Conservation (phyloP, 257 asterid genomes). For the Craterostigma plantagineum region DNA sequence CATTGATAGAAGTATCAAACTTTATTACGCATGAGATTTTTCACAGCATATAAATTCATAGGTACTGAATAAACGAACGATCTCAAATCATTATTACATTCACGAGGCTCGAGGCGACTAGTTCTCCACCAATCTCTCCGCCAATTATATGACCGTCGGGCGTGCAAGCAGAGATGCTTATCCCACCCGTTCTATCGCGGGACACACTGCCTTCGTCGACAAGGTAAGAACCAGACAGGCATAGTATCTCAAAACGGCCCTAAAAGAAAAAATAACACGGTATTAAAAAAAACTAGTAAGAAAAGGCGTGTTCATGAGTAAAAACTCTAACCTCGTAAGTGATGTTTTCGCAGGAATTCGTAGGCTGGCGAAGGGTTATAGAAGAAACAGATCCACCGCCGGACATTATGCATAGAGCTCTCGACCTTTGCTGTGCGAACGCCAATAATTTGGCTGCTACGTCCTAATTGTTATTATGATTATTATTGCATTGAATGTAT, state of each 20-base stretch:
- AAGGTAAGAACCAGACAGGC: slow-evolving; percentile 52
- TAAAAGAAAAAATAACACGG: slow-evolving; percentile 5
- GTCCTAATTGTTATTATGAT: slow-evolving; percentile 53
- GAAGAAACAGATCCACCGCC: slow-evolving; percentile 75
- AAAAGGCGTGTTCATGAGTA: too few relatives aligned
- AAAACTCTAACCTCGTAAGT: slow-evolving; percentile 54
- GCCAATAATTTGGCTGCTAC: slow-evolving; percentile 69
- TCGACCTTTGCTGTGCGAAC: slow-evolving; percentile 84
- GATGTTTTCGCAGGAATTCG: slow-evolving; percentile 39
- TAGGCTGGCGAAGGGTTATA: slow-evolving; percentile 59
- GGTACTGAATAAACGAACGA: too few relatives aligned
- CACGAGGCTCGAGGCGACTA: slow-evolving; percentile 32
- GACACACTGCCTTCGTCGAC: slow-evolving; percentile 47
- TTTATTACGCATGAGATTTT: too few relatives aligned
- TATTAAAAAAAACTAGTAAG: neutral
- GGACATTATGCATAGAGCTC: slow-evolving; percentile 87
- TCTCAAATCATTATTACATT: too few relatives aligned
- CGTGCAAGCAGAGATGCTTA: slow-evolving; percentile 47
- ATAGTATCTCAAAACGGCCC: slow-evolving; percentile 55
- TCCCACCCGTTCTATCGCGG: slow-evolving; percentile 37
- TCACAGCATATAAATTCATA: too few relatives aligned
- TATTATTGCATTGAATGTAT: too few relatives aligned
- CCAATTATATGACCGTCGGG: slow-evolving; percentile 55
- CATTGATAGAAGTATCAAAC: too few relatives aligned
- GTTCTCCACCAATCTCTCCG: slow-evolving; percentile 55